These are phyloP conservation scores for Amphichorda felina DNA, from an alignment of 2,329 filamentous ascomycete species.

Conservation along the genomic window DNA sequence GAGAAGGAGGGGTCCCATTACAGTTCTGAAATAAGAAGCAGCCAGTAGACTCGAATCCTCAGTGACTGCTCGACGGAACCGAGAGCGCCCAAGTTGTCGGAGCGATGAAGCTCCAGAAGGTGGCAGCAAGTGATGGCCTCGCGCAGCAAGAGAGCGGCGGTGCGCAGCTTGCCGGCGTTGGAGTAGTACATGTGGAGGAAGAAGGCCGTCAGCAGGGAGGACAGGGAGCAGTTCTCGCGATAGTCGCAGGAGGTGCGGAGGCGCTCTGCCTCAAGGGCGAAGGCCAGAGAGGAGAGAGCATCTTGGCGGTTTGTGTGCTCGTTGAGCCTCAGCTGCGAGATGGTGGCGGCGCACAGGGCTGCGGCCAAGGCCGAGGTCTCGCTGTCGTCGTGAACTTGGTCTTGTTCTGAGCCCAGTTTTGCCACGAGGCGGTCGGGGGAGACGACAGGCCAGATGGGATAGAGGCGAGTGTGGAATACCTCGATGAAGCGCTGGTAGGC, in stretches of 20 bases:
- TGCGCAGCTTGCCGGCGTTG: constrained; percentile 14
- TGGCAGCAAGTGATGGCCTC: constrained; percentile 13
- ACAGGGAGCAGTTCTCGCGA: constrained; percentile 8
- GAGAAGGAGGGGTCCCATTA: background rate
- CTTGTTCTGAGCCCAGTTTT: constrained; percentile 5
- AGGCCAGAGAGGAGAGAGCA: background rate
- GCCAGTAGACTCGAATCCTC: constrained; percentile 11
- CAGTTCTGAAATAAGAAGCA: constrained; percentile 11
- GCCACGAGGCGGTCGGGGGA: constrained; percentile 8
- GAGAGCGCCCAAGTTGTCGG: constrained; percentile 8
- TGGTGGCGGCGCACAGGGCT: constrained; percentile 12
- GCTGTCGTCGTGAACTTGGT: constrained; percentile 6
- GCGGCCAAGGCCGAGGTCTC: constrained; percentile 12
- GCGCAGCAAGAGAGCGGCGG: constrained; percentile 10
- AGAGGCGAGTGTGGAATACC: constrained; percentile 9
- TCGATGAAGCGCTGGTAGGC: constrained; percentile 10
- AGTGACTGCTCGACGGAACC: constrained; percentile 8
- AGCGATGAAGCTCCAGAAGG: constrained; percentile 9
- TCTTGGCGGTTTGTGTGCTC: constrained; percentile 8
- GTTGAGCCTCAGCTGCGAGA: constrained; percentile 12
- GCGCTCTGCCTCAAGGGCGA: constrained; percentile 7
- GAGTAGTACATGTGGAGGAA: constrained; percentile 16
- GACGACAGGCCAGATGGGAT: constrained; percentile 13
- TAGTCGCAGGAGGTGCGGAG: constrained; percentile 12
- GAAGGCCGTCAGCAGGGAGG: constrained; percentile 12